phyloP scores from a whole-genome alignment of 1,284 basidiomycete genomes.

The Ceratorhiza oryzae-sativae region DNA sequence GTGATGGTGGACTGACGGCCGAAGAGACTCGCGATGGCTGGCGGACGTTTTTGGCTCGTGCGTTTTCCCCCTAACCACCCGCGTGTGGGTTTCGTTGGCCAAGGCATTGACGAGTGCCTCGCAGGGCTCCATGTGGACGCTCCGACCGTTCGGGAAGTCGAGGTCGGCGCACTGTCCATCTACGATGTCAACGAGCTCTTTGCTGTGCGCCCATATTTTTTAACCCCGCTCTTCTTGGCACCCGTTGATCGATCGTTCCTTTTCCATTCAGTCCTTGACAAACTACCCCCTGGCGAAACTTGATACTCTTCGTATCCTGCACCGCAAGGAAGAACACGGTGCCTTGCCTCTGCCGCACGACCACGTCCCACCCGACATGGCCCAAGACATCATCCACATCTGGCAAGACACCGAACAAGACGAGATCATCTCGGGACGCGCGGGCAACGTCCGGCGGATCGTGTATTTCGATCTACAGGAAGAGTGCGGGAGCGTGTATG shows the following conservation, averaged over 20 bases:
- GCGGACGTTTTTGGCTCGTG: slow-evolving; percentile 6
- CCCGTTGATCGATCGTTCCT: not conserved
- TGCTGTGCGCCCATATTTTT: not conserved
- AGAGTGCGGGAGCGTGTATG: slow-evolving; percentile 21
- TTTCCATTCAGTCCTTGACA: slow-evolving; percentile 8
- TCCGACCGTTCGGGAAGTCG: slow-evolving; percentile 12
- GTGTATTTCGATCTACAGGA: slow-evolving; percentile 35
- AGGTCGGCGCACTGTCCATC: slow-evolving; percentile 25
- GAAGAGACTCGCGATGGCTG: slow-evolving; percentile 18
- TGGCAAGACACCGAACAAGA: slow-evolving; percentile 31
- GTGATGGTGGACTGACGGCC: not conserved
- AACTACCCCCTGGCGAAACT: not conserved
- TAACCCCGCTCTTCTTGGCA: not conserved
- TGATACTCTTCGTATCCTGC: not conserved
- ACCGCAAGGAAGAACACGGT: slow-evolving; percentile 28
- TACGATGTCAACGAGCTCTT: slow-evolving; percentile 30
- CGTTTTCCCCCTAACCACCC: not conserved
- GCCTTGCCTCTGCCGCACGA: not conserved
- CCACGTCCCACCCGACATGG: not conserved
- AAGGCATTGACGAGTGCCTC: not conserved
- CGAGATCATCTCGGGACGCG: not conserved
- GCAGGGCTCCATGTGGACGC: slow-evolving; percentile 21
- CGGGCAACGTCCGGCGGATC: slow-evolving; percentile 7
- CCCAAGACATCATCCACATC: not conserved
- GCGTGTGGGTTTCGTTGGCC: too few species aligned